Conservation (phyloP, 2,329 filamentous ascomycete genomes). For the Zalaria sp. region DNA sequence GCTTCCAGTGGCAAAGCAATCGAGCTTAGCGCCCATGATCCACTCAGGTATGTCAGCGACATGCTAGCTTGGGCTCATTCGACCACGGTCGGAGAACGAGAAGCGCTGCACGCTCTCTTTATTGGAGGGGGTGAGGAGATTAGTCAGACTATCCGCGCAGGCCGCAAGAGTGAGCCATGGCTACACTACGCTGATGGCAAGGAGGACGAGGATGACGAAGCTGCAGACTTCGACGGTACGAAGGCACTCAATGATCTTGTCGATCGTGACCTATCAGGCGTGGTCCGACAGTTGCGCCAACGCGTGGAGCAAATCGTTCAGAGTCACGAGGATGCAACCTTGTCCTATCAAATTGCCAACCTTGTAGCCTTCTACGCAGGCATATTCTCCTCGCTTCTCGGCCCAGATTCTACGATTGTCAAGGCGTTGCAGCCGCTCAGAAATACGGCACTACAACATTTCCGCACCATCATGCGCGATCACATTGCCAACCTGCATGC, state of each 20-base stretch:
- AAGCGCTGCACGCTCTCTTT: slow-evolving; percentile 83
- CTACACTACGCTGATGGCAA: slow-evolving; percentile 30
- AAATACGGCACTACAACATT: slow-evolving; percentile 66
- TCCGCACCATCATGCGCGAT: slow-evolving; percentile 68
- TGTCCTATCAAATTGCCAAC: slow-evolving; percentile 82
- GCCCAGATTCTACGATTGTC: slow-evolving; percentile 52
- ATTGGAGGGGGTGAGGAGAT: slow-evolving; percentile 83
- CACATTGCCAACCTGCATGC: slow-evolving; percentile 61
- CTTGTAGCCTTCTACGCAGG: slow-evolving; percentile 76
- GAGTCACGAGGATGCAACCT: slow-evolving; percentile 76
- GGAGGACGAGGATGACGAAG: slow-evolving; percentile 42
- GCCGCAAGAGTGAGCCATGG: slow-evolving; percentile 76
- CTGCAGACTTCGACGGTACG: slow-evolving; percentile 57
- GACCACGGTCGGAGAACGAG: slow-evolving; percentile 80
- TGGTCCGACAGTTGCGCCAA: slow-evolving; percentile 72
- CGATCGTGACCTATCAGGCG: slow-evolving; percentile 69
- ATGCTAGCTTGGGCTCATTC: slow-evolving; percentile 98
- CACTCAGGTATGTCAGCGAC: slow-evolving; percentile 81
- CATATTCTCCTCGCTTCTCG: slow-evolving; percentile 72
- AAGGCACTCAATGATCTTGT: slow-evolving; percentile 76
- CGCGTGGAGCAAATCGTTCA: slow-evolving; percentile 85
- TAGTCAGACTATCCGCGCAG: slow-evolving; percentile 64
- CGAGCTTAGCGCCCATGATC: slow-evolving; percentile 83
- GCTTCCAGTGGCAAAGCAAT: slow-evolving; percentile 63
- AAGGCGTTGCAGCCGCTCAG: slow-evolving; percentile 56